Base-by-base conservation (phyloP, 805 yeast genomes). In the Priceomyces haplophilus region DNA sequence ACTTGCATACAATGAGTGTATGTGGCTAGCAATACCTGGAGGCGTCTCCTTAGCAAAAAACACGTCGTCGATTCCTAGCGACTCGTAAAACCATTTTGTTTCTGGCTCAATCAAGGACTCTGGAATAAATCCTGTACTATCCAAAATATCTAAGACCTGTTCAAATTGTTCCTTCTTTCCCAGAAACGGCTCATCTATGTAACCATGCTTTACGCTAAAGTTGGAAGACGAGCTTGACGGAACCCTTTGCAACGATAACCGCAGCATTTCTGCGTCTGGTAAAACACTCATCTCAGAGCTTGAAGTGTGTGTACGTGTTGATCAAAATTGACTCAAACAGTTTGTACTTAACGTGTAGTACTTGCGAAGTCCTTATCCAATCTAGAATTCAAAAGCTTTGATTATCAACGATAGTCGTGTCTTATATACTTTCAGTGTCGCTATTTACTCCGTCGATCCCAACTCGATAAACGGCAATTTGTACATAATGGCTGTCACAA, bases 1-100 rank as follows among this genome's bases (percentile, higher is more conserved):
- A 44, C 97, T 90, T 25, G 97, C 87, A 65, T 91, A 91, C 42
- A 91, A 73, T 7, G 97, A 85, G 57, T 85, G 85, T 53, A 91
- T 87, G 58, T 90, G 89, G 42, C 83, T 78, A 13, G 87, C 90
- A 51, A 91, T 85, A 47, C 83, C 86, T 41, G 76, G 80, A 11
- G 90, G 85, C 4, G 86, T 71, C 59, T 91, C 97, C 49, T 85
- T 80, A 34, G 93, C 93, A 61, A 91, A 90, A 65, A 86, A 91
- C 23, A 88, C 83, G 58, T 89, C 97, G 59, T 90, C 97, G 46
- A 91, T 88, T 20, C 97, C 97, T 51, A 91, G 74, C 32, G 78
- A 67, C 44, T 85, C 80, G 69, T 93, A 93, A 62, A 91, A 90
- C 95, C 97, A 89, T 37, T 74, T 78, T 6, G 91, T 83, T 66